These are phyloP conservation scores for Cyberlindnera xylosilytica DNA, from an alignment of 805 yeast genomes.

Conservation along the genomic window DNA sequence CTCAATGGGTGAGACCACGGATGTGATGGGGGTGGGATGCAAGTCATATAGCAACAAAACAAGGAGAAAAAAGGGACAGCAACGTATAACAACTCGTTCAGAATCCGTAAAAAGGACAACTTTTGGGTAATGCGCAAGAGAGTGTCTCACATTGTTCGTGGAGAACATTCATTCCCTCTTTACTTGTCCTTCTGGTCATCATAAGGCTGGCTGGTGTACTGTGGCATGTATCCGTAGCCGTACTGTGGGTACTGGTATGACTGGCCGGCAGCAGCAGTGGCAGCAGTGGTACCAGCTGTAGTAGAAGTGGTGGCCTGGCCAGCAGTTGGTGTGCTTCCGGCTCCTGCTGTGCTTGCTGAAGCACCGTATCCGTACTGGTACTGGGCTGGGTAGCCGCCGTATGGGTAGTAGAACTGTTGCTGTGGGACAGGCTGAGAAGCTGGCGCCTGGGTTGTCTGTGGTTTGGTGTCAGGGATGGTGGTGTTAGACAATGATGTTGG, in stretches of 20 bases:
- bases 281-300: no score
- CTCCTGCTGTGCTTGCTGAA: slow-evolving; percentile 9
- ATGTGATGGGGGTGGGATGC: no score
- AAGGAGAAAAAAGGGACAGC: background rate
- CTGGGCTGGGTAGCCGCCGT: slow-evolving; percentile 17
- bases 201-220: slow-evolving; percentile 23
- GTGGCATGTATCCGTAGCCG: slow-evolving; percentile 26
- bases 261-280: no score
- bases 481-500: slow-evolving; percentile 23
- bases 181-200: slow-evolving; percentile 26
- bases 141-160: no score
- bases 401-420: slow-evolving; percentile 17
- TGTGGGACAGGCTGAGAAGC: slow-evolving; percentile 8
- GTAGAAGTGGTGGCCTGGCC: no score
- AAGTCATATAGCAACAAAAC: no score
- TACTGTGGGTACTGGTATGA: slow-evolving; percentile 24
- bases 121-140: no score
- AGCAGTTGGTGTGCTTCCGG: background rate
- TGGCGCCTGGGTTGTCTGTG: slow-evolving; percentile 7
- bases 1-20: no score
- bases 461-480: slow-evolving; percentile 10
- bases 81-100: background rate
- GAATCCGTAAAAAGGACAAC: no score
- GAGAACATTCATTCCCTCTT: no score
- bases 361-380: slow-evolving; percentile 17